phyloP scores from a whole-genome alignment of 257 asterid genomes.

The Solanum corneliomulleri region DNA sequence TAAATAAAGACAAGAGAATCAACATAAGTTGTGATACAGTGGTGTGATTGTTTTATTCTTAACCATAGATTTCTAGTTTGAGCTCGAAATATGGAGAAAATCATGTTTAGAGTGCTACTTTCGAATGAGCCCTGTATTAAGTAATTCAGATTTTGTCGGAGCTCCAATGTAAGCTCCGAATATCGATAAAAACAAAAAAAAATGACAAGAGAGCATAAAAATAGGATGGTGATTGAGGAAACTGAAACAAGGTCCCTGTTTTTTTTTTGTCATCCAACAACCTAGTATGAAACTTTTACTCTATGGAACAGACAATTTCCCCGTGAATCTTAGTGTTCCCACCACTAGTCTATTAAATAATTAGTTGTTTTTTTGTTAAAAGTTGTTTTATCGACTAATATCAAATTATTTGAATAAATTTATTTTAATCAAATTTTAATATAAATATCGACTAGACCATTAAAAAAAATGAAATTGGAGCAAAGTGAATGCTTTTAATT shows the following conservation, averaged over 20 bases:
- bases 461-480: neutral
- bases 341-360: too few species aligned
- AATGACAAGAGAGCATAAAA: neutral
- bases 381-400: too few species aligned
- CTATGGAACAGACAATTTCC: neutral
- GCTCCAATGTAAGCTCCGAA: accelerated
- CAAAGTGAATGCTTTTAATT: neutral
- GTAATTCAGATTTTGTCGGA: too few species aligned
- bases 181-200: neutral
- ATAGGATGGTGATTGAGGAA: neutral
- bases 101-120: accelerated
- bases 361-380: too few species aligned
- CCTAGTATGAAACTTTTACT: neutral
- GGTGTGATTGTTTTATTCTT: too few species aligned
- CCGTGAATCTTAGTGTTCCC: neutral
- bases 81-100: too few species aligned
- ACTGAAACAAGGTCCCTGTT: neutral
- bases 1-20: neutral
- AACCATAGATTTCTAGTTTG: too few species aligned
- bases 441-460: too few species aligned
- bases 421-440: too few species aligned
- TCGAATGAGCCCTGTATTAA: too few species aligned
- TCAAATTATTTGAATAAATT: too few species aligned
- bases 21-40: too few species aligned
- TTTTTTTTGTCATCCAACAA: neutral